A percentile compares a stretch with the other conserved stretches of the same genome.
Evolutionary conservation across 257 asterid genomes (phyloP).

Genomic region (Solanum microdontum): DNA sequence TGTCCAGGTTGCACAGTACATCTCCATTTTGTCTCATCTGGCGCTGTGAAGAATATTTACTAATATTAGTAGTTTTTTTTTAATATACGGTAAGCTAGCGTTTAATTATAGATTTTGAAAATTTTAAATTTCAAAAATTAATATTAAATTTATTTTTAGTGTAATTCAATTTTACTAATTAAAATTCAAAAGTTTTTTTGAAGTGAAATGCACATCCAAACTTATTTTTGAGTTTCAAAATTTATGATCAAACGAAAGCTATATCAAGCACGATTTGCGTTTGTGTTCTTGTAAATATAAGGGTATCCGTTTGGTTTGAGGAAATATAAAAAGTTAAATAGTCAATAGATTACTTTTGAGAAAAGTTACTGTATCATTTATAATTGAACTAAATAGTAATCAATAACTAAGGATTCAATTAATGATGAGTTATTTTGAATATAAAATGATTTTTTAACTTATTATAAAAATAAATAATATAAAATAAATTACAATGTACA

Average conservation of each 20-base stretch:
- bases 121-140: no score
- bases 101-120: no score
- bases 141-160: no score
- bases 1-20: neutral
- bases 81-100: no score
- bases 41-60: no score
- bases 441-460: neutral
- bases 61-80: no score
- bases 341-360: neutral
- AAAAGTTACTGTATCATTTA: neutral
- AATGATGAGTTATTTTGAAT: neutral
- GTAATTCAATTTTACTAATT: neutral
- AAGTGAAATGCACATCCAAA: neutral
- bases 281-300: neutral
- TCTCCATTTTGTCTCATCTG: neutral
- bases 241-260: neutral
- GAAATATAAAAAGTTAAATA: no score
- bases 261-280: neutral
- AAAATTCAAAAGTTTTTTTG: no score
- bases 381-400: no score
- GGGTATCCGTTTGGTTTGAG: neutral
- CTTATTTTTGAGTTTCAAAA: no score
- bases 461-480: no score
- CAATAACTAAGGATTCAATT: neutral
- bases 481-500: no score